Percentiles rank a stretch among this genome's conserved stretches.
Evolutionary conservation across 2,329 filamentous ascomycete genomes (phyloP).

Genomic region (Penicillium sclerotiorum): DNA sequence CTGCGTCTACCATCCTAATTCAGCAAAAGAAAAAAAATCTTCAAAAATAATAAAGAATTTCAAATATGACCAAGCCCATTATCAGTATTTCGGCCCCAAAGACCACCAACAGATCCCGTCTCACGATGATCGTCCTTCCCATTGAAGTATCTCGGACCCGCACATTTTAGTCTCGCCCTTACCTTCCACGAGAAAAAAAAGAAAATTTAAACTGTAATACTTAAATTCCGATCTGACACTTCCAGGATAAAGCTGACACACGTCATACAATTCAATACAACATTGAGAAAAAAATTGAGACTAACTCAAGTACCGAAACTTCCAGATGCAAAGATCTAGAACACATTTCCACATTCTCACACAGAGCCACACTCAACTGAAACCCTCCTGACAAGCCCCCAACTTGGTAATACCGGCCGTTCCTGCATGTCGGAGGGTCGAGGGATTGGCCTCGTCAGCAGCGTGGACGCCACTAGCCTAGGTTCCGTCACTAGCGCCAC

Average conservation of each 20-base stretch:
- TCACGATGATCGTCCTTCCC: neutral
- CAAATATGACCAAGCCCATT: neutral
- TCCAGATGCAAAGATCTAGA: too few species aligned
- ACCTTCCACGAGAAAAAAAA: neutral
- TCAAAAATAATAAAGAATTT: neutral
- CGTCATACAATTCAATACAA: neutral
- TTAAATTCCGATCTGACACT: too few species aligned
- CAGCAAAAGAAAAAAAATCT: neutral
- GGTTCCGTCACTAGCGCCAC: neutral
- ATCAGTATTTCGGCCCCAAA: neutral
- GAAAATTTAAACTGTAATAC: neutral
- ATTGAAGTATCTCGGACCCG: neutral
- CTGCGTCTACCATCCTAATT: neutral
- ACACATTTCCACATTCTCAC: too few species aligned
- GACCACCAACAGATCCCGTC: neutral
- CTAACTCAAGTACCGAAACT: too few species aligned
- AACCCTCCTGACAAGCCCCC: too few species aligned
- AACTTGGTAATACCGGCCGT: neutral
- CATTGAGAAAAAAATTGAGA: too few species aligned
- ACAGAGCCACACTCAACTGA: too few species aligned
- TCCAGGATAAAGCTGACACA: too few species aligned
- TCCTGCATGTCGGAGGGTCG: slow-evolving; percentile 1
- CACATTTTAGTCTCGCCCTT: neutral
- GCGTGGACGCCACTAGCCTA: neutral
- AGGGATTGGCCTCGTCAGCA: neutral